Evolutionary conservation across 2,329 filamentous ascomycete species (phyloP).

Genomic region (Fusarium xyrophilum): DNA sequence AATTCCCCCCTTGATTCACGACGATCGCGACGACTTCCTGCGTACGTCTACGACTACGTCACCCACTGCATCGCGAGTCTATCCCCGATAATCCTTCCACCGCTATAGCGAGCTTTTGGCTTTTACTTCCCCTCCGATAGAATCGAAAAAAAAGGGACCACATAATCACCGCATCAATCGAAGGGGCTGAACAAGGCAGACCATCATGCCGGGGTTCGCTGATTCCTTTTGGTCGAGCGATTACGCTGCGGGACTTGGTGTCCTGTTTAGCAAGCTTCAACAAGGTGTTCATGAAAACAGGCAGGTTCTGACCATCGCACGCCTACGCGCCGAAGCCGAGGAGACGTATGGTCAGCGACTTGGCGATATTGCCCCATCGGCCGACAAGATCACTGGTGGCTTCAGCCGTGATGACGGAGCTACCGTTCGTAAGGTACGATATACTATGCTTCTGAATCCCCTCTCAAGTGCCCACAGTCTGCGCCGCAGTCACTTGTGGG

Average conservation of each 20-base stretch:
- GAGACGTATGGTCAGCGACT: conserved; percentile 85
- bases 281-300: conserved; percentile 96
- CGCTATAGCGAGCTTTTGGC: conserved; percentile 19
- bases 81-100: conserved; percentile 12
- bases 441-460: not conserved
- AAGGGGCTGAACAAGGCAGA: conserved; percentile 40
- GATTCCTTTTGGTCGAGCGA: conserved; percentile 98
- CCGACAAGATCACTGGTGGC: conserved; percentile 82
- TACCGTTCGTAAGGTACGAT: conserved; percentile 84
- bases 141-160: conserved; percentile 14
- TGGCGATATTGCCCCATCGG: conserved; percentile 78
- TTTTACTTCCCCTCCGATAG: conserved; percentile 11
- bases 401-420: conserved; percentile 94
- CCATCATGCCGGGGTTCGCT: conserved; percentile 83
- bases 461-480: not conserved
- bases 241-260: conserved; percentile 92
- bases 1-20: conserved; percentile 13
- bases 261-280: conserved; percentile 95
- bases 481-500: not conserved
- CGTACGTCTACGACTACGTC: conserved; percentile 14
- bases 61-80: conserved; percentile 13
- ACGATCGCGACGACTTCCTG: conserved; percentile 23
- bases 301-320: conserved; percentile 89
- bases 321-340: conserved; percentile 94
- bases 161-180: conserved; percentile 20